Evolutionary conservation across 140 eudicot genomes (phyloP).

Genomic region (Flaveria floridana): DNA sequence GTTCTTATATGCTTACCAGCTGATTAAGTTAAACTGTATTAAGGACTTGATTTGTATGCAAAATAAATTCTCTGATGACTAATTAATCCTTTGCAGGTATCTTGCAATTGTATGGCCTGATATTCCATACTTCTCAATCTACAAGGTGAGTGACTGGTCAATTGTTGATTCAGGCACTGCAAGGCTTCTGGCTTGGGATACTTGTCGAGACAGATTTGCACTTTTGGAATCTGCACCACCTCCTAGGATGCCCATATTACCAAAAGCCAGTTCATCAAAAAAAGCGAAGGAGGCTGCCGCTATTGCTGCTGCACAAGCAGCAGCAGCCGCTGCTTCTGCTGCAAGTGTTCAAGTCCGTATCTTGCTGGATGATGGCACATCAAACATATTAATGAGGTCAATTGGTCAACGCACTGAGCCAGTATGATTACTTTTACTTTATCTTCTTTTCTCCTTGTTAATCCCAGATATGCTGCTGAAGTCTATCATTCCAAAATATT

Average conservation of each 20-base stretch:
- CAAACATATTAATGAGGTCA: constrained; percentile 90
- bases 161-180: constrained; percentile 98
- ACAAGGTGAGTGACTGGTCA: constrained; percentile 99
- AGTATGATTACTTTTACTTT: constrained; percentile 33
- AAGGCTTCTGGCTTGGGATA: constrained; percentile 96
- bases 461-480: background rate
- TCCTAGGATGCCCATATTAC: constrained; percentile 81
- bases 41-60: background rate
- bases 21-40: background rate
- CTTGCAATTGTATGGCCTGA: constrained; percentile 98
- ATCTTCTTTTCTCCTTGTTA: background rate
- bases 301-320: constrained; percentile 86
- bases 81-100: constrained; percentile 58
- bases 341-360: constrained; percentile 97
- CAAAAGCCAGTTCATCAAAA: constrained; percentile 85
- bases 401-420: constrained; percentile 89
- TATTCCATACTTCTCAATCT: constrained; percentile 95
- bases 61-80: constrained; percentile 22
- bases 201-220: constrained; percentile 94
- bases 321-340: constrained; percentile 94
- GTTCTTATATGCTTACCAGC: constrained; percentile 2
- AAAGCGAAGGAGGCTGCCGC: constrained; percentile 99
- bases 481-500: background rate
- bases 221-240: constrained; percentile 79
- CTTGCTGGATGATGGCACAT: constrained; percentile 95